A percentile compares a stretch with the other conserved stretches of the same genome.
Conservation (phyloP, 192 early-diverging fungal species). For the Backusella morwellensis region DNA sequence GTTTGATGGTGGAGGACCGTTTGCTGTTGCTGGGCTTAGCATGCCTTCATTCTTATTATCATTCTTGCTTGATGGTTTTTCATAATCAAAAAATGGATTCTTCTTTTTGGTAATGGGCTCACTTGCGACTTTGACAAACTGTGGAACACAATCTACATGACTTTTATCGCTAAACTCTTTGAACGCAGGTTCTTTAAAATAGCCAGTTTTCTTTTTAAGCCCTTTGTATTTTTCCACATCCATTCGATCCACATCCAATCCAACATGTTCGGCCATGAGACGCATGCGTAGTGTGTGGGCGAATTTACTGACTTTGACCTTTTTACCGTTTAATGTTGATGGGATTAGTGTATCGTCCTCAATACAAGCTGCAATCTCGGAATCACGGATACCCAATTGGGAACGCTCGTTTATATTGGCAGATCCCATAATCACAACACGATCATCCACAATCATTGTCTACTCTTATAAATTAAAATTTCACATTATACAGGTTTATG, state of each 20-base stretch:
- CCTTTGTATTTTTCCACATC: neutral
- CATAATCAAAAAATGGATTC: neutral
- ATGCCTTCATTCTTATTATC: neutral
- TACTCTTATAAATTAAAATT: neutral
- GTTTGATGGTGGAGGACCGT: neutral
- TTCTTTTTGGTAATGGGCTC: neutral
- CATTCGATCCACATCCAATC: slow-evolving; percentile 43
- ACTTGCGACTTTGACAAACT: neutral
- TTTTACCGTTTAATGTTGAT: slow-evolving; percentile 62
- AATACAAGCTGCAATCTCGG: slow-evolving; percentile 77
- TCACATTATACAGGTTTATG: slow-evolving; percentile 11
- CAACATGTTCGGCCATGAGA: slow-evolving; percentile 76
- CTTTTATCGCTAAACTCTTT: neutral
- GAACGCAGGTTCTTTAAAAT: neutral
- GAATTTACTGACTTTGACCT: slow-evolving; percentile 69
- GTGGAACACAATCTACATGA: neutral
- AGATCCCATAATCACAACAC: slow-evolving; percentile 76
- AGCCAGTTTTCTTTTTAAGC: neutral
- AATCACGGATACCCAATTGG: slow-evolving; percentile 76
- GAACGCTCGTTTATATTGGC: slow-evolving; percentile 92
- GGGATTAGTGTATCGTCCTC: slow-evolving; percentile 60
- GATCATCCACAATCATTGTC: slow-evolving; percentile 84
- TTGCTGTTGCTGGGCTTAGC: neutral
- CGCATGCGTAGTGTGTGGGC: slow-evolving; percentile 71
- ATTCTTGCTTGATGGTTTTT: neutral